Evolutionary conservation across 768 basidiomycete genomes (phyloP).

Genomic region (Gloeopeniophorella convolvens): DNA sequence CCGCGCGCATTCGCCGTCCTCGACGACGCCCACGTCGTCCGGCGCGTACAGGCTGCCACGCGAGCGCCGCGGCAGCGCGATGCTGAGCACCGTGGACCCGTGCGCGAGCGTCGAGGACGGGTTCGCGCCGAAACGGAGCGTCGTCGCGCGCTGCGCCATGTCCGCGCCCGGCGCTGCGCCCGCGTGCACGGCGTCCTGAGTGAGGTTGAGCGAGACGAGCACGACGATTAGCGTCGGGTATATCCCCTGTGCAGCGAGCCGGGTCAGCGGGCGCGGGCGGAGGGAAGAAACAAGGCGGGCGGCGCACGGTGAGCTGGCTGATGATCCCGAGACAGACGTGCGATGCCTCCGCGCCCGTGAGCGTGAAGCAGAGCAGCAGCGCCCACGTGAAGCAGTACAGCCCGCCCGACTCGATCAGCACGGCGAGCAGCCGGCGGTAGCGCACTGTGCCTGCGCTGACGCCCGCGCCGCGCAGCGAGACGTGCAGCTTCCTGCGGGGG

Average conservation of each 20-base stretch:
- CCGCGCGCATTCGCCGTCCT: too few species aligned
- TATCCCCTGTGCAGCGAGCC: conserved; percentile 8
- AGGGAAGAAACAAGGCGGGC: not conserved
- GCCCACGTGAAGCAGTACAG: conserved; percentile 17
- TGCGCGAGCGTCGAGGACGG: too few species aligned
- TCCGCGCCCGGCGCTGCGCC: too few species aligned
- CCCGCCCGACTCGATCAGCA: conserved; percentile 18
- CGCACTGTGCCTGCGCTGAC: not conserved
- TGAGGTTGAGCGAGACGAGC: conserved; percentile 25
- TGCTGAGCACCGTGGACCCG: too few species aligned
- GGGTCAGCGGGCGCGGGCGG: not conserved
- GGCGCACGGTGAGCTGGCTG: conserved; percentile 8
- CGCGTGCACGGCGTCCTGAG: too few species aligned
- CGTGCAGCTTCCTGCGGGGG: not conserved
- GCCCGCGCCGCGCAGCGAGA: not conserved
- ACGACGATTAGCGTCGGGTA: conserved; percentile 20
- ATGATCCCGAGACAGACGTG: conserved; percentile 2
- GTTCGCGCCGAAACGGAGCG: too few species aligned
- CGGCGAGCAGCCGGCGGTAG: conserved; percentile 4
- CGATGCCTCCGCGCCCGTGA: not conserved
- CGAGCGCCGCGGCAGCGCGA: too few species aligned
- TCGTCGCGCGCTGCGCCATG: too few species aligned
- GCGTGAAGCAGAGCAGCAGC: conserved; percentile 4
- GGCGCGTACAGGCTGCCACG: too few species aligned
- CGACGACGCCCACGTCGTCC: too few species aligned